Evolutionary conservation across 2,329 filamentous ascomycete species (phyloP), one percentile per base, ranked within the genome.

Genomic region (Penicillium concentricum): DNA sequence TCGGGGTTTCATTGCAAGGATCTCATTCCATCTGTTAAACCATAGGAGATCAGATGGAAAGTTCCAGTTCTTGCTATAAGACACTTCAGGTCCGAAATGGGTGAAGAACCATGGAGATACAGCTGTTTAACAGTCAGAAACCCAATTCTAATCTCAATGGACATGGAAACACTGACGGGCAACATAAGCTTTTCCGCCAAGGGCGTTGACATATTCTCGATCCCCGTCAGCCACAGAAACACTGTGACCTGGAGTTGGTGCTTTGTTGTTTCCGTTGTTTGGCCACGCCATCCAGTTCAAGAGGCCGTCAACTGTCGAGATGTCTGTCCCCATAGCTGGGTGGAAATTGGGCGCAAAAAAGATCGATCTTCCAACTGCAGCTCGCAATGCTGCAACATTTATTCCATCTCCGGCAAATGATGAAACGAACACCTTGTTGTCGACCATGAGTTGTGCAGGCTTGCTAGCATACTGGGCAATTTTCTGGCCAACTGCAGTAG

Each of bases 81-180:
- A 65, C 20, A 79, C 74, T 51, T 76, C 76, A 4, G 68, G 65
- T 3, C 78, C 79, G 20, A 78, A 78, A 56, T 83, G 77, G 0
- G 81, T 81, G 45, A 69, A 82, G 67, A 84, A 84, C 82, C 79
- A 81, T 1, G 76, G 74, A 0, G 77, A 79, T 1, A 75, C 76
- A 22, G 75, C 74, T 77, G 47, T 30, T 28, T 7, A 2, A 18
- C 2, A 2, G 30, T 46, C 20, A 46, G 44, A 35, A n/a, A 4
- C 0, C 1, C 9, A 24, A 20, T 32, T n/a, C 1, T 9, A 30
- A 32, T 35, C 1, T 9, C 2, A n/a, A 30, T 13, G 8, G 3
- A 34, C n/a, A 26, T 4, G 6, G 16, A 28, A 12, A 20, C 2
- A 74, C 74, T 48, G 39, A 72, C 74, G 77, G 35, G 79, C 78